These are phyloP conservation scores for Chaetomium fimeti DNA, from an alignment of 495 filamentous ascomycete species.

Conservation along the genomic window DNA sequence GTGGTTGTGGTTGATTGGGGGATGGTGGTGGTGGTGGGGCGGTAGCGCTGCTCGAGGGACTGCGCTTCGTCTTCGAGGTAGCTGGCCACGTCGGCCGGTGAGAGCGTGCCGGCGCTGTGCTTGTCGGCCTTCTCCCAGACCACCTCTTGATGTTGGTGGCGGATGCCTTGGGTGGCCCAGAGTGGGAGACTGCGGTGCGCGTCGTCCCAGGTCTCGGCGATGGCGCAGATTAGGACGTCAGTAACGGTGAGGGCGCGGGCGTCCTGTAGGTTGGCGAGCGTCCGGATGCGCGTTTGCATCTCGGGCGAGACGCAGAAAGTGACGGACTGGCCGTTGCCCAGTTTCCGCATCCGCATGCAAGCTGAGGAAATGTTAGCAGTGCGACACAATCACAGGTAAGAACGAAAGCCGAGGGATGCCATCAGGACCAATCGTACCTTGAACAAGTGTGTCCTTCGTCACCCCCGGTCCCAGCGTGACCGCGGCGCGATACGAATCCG, in stretches of 20 bases:
- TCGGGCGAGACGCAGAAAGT: constrained; percentile 57
- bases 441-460: constrained; percentile 70
- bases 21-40: not conserved
- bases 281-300: constrained; percentile 47
- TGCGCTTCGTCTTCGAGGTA: constrained; percentile 46
- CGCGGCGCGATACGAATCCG: constrained; percentile 57
- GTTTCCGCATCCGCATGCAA: constrained; percentile 65
- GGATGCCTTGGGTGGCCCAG: constrained; percentile 13
- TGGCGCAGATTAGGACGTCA: constrained; percentile 8
- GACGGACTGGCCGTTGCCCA: constrained; percentile 62
- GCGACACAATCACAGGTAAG: not conserved
- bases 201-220: constrained; percentile 18
- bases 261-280: not conserved
- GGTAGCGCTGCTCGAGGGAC: constrained; percentile 30
- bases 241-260: constrained; percentile 22
- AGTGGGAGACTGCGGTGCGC: constrained; percentile 7
- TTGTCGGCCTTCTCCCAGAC: constrained; percentile 1
- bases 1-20: not conserved
- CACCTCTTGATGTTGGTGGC: constrained; percentile 12
- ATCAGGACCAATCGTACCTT: constrained; percentile 53
- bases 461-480: constrained; percentile 67
- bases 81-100: constrained; percentile 32
- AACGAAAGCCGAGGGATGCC: not conserved
- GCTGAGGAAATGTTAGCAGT: constrained; percentile 39
- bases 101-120: not conserved